Evolutionary conservation across 192 early-diverging fungal species (phyloP).

Genomic region (Coemansia sp.): DNA sequence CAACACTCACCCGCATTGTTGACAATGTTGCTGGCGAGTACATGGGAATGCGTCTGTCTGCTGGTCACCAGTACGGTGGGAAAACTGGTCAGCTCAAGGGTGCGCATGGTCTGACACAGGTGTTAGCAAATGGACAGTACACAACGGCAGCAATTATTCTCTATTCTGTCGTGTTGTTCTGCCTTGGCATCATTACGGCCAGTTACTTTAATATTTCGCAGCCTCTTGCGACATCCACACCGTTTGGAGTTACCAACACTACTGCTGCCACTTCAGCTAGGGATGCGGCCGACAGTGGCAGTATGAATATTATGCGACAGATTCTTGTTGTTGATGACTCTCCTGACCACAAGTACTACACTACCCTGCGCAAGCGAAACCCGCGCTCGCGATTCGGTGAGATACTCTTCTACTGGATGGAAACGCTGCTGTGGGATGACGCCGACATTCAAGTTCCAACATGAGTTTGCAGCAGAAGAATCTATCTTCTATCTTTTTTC

Average conservation of each 20-base stretch:
- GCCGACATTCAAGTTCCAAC: constrained; percentile 43
- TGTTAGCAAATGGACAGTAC: constrained; percentile 41
- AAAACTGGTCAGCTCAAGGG: constrained; percentile 5
- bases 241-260: constrained; percentile 27
- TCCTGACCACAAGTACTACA: constrained; percentile 39
- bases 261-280: constrained; percentile 21
- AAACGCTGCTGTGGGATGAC: constrained; percentile 57
- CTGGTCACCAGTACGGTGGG: constrained; percentile 12
- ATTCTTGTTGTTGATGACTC: constrained; percentile 53
- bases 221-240: constrained; percentile 31
- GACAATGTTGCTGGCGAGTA: constrained; percentile 50
- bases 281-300: constrained; percentile 18
- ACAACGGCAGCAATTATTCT: constrained; percentile 44
- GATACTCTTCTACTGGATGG: constrained; percentile 58
- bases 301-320: constrained; percentile 45
- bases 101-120: constrained; percentile 22
- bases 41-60: constrained; percentile 1
- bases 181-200: constrained; percentile 51
- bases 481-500: background rate
- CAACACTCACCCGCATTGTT: constrained; percentile 46
- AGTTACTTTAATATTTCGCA: constrained; percentile 47
- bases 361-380: constrained; percentile 40
- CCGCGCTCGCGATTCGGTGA: constrained; percentile 52
- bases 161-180: constrained; percentile 53
- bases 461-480: constrained; percentile 5